These are phyloP conservation scores for Middelhovenomyces tepae DNA, from an alignment of 805 yeast species.

Conservation along the genomic window DNA sequence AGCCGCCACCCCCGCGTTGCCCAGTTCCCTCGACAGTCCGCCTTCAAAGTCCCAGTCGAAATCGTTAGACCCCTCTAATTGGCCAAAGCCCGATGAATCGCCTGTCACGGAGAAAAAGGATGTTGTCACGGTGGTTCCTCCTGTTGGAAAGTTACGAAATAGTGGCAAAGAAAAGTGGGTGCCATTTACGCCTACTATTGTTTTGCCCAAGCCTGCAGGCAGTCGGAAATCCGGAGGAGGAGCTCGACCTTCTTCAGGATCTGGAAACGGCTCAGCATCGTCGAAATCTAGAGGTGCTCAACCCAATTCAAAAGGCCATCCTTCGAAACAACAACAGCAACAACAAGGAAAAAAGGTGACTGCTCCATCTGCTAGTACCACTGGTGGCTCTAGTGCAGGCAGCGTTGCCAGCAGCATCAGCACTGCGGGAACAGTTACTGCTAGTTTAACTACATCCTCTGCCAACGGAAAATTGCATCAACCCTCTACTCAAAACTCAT, in stretches of 20 bases:
- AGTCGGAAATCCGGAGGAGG: conserved; percentile 5
- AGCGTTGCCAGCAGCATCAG: conserved; percentile 6
- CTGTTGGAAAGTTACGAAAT: too few species aligned
- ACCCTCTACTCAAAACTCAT: too few species aligned
- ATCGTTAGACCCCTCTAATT: conserved; percentile 14
- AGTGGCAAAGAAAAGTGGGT: conserved; percentile 62
- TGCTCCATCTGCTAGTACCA: not conserved
- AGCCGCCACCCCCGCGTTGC: conserved; percentile 7
- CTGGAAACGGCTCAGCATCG: too few species aligned
- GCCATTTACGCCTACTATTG: conserved; percentile 54
- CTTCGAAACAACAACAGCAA: conserved; percentile 1
- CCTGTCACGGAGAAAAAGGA: conserved; percentile 15
- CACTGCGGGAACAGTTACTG: conserved; percentile 4
- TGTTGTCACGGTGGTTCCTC: conserved; percentile 14
- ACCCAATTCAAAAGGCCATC: too few species aligned
- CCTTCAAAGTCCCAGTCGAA: conserved; percentile 7
- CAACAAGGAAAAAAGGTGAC: not conserved
- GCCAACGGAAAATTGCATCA: conserved; percentile 1
- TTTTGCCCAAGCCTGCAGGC: conserved; percentile 32
- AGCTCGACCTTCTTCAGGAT: too few species aligned
- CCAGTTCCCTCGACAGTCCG: conserved; percentile 5
- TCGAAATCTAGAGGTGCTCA: too few species aligned
- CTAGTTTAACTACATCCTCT: not conserved
- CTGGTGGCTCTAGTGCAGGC: conserved; percentile 6
- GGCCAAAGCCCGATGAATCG: conserved; percentile 22